Evolutionary conservation across 163 green algal species (phyloP).

Genomic region (Chlorella variabilis): DNA sequence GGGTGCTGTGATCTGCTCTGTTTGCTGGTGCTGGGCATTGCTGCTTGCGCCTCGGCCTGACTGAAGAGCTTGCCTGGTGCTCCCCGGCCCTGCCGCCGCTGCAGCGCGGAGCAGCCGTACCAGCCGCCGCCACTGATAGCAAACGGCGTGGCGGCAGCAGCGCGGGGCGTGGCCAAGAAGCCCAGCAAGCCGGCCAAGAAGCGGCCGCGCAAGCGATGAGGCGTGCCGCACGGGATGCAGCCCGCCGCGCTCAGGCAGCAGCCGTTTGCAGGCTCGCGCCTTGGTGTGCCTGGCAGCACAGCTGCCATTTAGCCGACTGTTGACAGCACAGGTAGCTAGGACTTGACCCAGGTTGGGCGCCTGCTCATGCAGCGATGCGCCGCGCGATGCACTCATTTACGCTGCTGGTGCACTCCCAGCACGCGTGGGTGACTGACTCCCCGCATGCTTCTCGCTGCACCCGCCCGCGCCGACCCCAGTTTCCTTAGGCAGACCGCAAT

Average conservation of each 20-base stretch:
- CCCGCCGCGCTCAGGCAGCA: no score
- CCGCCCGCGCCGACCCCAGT: no score
- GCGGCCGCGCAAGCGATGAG: conserved; percentile 34
- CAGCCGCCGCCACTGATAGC: background rate
- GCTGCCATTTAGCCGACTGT: no score
- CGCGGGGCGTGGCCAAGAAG: conserved; percentile 30
- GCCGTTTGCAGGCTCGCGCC: background rate
- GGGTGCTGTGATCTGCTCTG: background rate
- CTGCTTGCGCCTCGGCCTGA: no score
- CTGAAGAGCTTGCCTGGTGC: background rate
- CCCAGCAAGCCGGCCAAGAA: conserved; percentile 37
- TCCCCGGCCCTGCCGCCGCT: background rate
- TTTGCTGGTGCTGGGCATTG: no score
- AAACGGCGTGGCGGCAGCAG: conserved; percentile 1
- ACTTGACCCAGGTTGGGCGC: background rate
- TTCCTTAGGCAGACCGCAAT: no score
- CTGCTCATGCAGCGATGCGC: background rate
- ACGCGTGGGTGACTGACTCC: no score
- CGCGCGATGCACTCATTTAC: no score
- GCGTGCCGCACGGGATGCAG: no score
- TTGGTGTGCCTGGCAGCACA: no score
- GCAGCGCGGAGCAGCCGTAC: conserved; percentile 3
- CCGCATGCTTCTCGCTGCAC: no score
- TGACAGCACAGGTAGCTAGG: background rate
- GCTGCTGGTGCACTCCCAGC: background rate